Evolutionary conservation across 2,329 filamentous ascomycete genomes (phyloP).

Genomic region (Alternaria sp.): DNA sequence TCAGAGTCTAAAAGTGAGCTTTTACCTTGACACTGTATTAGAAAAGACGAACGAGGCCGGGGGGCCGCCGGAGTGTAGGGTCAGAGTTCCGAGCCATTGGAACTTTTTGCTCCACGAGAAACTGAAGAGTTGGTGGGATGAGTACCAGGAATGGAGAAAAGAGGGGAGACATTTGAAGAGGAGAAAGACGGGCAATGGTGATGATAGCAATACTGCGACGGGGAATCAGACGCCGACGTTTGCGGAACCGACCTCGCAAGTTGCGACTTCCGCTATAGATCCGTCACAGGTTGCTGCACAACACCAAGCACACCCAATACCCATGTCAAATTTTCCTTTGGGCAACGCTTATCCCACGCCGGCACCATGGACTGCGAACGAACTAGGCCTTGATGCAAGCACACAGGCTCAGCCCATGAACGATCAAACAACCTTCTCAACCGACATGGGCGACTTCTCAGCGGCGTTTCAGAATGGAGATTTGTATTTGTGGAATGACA

Average conservation of each 20-base stretch:
- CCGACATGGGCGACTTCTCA: conserved; percentile 45
- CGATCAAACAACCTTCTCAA: conserved; percentile 25
- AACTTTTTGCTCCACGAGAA: conserved; percentile 40
- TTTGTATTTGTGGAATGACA: conserved; percentile 49
- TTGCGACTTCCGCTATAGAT: neutral
- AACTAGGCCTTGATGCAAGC: conserved; percentile 9
- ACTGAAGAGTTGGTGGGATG: conserved; percentile 43
- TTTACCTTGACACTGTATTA: conserved; percentile 39
- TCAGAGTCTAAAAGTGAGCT: conserved; percentile 42
- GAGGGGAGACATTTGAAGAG: conserved; percentile 38
- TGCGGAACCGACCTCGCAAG: conserved; percentile 3
- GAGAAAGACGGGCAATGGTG: conserved; percentile 17
- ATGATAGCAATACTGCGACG: conserved; percentile 1
- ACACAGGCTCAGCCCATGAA: conserved; percentile 6
- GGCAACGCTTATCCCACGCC: conserved; percentile 16
- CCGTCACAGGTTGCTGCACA: neutral
- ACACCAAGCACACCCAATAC: neutral
- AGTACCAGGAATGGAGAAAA: conserved; percentile 40
- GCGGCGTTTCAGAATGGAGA: conserved; percentile 48
- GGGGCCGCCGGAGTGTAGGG: conserved; percentile 41
- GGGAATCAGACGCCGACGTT: conserved; percentile 16
- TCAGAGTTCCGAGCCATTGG: conserved; percentile 45
- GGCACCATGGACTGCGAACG: conserved; percentile 12
- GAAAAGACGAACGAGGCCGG: conserved; percentile 34
- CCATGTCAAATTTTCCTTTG: conserved; percentile 21